Conservation (phyloP, 108 stramenopile genomes). For the Nitzschia putrida region DNA sequence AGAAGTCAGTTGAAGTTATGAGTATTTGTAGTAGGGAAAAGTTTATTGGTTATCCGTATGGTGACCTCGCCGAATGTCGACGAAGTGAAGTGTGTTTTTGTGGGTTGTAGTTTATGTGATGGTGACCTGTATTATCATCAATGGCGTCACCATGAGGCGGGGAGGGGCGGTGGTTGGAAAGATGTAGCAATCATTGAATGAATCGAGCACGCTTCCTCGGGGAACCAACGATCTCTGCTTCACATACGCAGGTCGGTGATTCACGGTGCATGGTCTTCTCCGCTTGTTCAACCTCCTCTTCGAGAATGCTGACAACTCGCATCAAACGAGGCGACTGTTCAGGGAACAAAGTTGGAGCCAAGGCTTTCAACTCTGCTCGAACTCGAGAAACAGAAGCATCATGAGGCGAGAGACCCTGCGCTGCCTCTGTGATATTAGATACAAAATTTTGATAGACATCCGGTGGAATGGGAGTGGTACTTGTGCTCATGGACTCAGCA, state of each 20-base stretch:
- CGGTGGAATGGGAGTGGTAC: constrained; percentile 7
- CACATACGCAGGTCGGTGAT: neutral
- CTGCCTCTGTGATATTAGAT: neutral
- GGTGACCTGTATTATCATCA: too few relatives aligned
- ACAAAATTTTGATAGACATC: constrained; percentile 11
- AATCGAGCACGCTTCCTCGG: neutral
- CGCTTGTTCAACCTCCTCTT: neutral
- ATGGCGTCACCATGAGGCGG: too few relatives aligned
- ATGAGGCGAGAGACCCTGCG: neutral
- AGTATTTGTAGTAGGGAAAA: too few relatives aligned
- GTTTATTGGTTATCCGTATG: too few relatives aligned
- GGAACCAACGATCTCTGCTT: neutral
- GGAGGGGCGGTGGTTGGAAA: too few relatives aligned
- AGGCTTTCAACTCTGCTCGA: neutral
- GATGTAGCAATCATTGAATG: neutral
- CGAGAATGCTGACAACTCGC: neutral
- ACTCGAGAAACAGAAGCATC: neutral
- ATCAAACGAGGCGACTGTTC: neutral
- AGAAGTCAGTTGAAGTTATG: too few relatives aligned
- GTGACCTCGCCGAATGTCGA: too few relatives aligned
- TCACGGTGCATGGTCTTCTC: neutral
- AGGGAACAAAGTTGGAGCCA: neutral
- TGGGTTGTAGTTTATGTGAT: too few relatives aligned
- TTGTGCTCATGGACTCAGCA: constrained; percentile 36
- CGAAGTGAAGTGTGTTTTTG: too few relatives aligned